phyloP scores from a whole-genome alignment of 2,329 filamentous ascomycete genomes.

The Alternaria ethzedia region DNA sequence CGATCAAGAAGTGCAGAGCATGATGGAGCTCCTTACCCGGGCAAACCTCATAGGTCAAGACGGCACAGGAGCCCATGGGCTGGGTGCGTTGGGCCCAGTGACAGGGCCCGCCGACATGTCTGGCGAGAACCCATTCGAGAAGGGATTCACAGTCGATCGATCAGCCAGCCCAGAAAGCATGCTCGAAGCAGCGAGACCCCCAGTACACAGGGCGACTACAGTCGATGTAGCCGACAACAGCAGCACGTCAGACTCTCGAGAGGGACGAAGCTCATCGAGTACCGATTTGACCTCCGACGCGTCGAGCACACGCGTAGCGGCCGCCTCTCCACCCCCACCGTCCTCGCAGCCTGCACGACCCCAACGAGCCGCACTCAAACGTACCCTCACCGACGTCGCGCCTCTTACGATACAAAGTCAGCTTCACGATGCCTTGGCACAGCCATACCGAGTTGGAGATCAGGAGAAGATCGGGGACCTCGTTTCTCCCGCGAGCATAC shows the following conservation, averaged over 20 bases:
- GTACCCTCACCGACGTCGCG: conserved; percentile 85
- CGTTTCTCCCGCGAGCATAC: conserved; percentile 56
- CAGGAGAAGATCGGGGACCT: conserved; percentile 50
- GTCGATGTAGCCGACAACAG: conserved; percentile 11
- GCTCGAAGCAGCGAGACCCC: conserved; percentile 27
- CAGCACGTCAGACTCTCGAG: conserved; percentile 17
- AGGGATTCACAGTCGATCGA: conserved; percentile 69
- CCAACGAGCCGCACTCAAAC: conserved; percentile 72
- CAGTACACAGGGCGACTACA: conserved; percentile 21
- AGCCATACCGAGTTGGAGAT: conserved; percentile 73
- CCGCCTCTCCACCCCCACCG: conserved; percentile 27
- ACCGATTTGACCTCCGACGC: conserved; percentile 33
- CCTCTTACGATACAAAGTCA: conserved; percentile 78
- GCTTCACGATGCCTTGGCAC: conserved; percentile 82
- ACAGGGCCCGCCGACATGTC: conserved; percentile 79
- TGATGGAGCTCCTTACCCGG: conserved; percentile 85
- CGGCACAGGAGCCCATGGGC: conserved; percentile 60
- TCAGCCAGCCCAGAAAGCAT: conserved; percentile 54
- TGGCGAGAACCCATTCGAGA: conserved; percentile 83
- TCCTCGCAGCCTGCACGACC: conserved; percentile 33
- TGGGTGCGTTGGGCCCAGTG: conserved; percentile 67
- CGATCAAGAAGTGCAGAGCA: conserved; percentile 85
- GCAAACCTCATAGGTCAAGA: conserved; percentile 78
- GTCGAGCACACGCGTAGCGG: conserved; percentile 24
- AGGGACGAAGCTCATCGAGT: conserved; percentile 21